Conservation (phyloP, 495 filamentous ascomycete genomes). For the Astrothelium subdiscretum region DNA sequence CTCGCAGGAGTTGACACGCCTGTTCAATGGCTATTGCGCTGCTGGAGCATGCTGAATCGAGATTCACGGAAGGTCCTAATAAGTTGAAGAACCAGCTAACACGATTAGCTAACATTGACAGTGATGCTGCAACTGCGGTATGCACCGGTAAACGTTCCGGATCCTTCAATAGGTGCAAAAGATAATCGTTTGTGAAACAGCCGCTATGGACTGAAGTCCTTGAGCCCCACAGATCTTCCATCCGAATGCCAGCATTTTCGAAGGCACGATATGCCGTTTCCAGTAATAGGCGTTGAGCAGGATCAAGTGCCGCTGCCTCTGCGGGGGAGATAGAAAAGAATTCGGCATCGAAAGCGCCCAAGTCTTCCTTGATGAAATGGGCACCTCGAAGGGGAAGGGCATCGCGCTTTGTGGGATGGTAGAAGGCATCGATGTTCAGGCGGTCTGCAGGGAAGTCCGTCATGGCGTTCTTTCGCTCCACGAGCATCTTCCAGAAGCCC, state of each 20-base stretch:
- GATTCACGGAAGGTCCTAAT: constrained; percentile 34
- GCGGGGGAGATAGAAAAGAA: background rate
- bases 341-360: background rate
- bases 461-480: background rate
- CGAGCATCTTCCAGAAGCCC: background rate
- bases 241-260: background rate
- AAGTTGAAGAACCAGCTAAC: constrained; percentile 40
- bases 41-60: constrained; percentile 44
- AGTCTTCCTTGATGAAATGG: background rate
- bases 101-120: constrained; percentile 37
- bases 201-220: background rate
- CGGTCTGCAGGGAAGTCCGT: background rate
- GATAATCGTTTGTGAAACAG: background rate
- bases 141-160: background rate
- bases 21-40: constrained; percentile 4
- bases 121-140: constrained; percentile 1
- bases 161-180: background rate
- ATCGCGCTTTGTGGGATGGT: background rate
- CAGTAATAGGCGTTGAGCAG: background rate
- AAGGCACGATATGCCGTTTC: background rate
- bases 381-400: background rate
- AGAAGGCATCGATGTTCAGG: background rate
- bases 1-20: background rate
- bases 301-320: background rate
- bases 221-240: background rate